phyloP scores from a whole-genome alignment of 257 asterid species.

The Capsicum pubescens region DNA sequence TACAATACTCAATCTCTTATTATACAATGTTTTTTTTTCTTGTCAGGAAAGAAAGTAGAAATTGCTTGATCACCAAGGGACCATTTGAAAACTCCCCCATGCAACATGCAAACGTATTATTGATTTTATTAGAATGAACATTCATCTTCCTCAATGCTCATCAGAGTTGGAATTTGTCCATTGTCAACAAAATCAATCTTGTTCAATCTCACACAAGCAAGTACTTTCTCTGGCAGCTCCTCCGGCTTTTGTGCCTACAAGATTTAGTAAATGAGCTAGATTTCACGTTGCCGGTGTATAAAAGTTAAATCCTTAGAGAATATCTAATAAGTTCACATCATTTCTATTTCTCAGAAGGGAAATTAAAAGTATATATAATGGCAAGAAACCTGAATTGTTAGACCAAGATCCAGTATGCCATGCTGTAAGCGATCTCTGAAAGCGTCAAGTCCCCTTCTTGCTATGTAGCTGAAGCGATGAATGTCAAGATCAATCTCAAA shows the following conservation, averaged over 20 bases:
- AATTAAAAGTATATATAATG: too few species aligned
- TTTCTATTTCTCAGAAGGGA: neutral
- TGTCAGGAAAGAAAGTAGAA: neutral
- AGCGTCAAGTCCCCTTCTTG: conserved; percentile 89
- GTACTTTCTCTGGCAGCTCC: conserved; percentile 81
- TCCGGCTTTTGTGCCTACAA: conserved; percentile 84
- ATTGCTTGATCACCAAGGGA: conserved; percentile 16
- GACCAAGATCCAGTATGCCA: conserved; percentile 76
- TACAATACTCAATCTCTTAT: neutral
- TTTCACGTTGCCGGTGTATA: neutral
- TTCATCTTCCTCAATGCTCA: conserved; percentile 49
- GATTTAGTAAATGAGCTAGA: neutral
- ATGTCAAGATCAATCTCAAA: conserved; percentile 92
- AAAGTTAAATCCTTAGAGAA: neutral
- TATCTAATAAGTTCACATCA: neutral
- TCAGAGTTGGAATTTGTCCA: conserved; percentile 76
- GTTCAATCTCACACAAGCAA: conserved; percentile 76
- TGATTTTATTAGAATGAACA: neutral
- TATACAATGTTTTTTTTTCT: neutral
- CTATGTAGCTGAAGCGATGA: conserved; percentile 88
- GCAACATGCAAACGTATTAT: neutral
- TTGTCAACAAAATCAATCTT: conserved; percentile 75
- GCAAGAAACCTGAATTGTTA: conserved; percentile 75
- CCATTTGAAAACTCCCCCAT: conserved; percentile 27
- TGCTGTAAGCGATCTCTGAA: conserved; percentile 70